Percentiles rank a stretch among this genome's conserved stretches.
phyloP scores from a whole-genome alignment of 768 basidiomycete species.

The Tulasnella sp. region DNA sequence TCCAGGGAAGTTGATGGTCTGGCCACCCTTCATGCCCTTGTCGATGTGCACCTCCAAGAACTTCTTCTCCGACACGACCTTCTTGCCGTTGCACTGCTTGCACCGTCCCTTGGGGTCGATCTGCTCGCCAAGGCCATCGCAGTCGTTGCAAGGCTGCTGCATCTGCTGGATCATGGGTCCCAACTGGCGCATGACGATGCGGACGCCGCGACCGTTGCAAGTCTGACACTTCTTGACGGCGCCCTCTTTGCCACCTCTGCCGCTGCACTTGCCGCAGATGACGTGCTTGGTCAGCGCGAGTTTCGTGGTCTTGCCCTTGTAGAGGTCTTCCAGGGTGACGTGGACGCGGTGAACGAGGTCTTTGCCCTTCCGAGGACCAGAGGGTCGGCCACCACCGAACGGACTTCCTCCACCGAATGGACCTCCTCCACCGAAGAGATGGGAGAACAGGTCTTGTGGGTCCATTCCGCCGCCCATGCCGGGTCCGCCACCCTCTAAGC shows the following conservation, averaged over 20 bases:
- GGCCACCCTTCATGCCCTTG: conserved; percentile 94
- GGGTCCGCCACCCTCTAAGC: conserved; percentile 47
- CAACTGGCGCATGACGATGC: conserved; percentile 90
- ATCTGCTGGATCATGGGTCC: conserved; percentile 99
- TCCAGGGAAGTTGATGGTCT: conserved; percentile 82
- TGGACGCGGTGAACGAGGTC: conserved; percentile 96
- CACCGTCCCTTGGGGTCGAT: conserved; percentile 93
- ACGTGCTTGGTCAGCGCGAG: conserved; percentile 93
- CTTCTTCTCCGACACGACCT: conserved; percentile 90
- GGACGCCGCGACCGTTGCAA: conserved; percentile 88
- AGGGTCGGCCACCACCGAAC: conserved; percentile 50
- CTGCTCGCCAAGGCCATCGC: conserved; percentile 88
- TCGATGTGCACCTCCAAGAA: conserved; percentile 97
- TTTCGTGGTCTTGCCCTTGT: conserved; percentile 98
- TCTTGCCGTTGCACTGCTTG: conserved; percentile 90
- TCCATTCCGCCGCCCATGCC: conserved; percentile 91
- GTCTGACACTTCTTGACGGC: conserved; percentile 73
- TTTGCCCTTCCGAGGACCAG: conserved; percentile 88
- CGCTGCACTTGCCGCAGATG: conserved; percentile 89
- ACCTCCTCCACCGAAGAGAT: conserved; percentile 75
- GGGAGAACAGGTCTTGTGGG: conserved; percentile 97
- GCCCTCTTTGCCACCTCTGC: conserved; percentile 96
- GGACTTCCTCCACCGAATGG: conserved; percentile 53
- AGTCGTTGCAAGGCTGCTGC: conserved; percentile 91
- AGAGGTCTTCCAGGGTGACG: conserved; percentile 96